Evolutionary conservation across 352 stramenopile genomes (phyloP).

Genomic region (Phytophthora sansomeana): DNA sequence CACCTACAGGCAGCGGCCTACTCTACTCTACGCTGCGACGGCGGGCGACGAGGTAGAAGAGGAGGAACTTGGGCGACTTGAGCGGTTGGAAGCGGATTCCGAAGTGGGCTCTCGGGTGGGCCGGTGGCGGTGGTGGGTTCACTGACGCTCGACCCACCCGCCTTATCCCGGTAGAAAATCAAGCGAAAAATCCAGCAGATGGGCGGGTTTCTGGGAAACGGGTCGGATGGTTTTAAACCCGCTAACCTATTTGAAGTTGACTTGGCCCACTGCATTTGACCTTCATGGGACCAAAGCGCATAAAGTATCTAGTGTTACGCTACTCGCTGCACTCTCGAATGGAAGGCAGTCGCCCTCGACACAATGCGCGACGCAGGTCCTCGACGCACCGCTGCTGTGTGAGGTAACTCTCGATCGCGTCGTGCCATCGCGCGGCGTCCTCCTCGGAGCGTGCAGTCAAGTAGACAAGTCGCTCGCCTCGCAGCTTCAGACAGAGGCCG

Average conservation of each 20-base stretch:
- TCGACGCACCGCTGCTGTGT: slow-evolving; percentile 45
- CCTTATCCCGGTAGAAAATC: slow-evolving; percentile 9
- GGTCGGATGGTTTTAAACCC: not conserved
- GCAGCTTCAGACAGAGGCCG: slow-evolving; percentile 63
- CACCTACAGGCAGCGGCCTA: slow-evolving; percentile 1
- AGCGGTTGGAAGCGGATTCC: slow-evolving; percentile 23
- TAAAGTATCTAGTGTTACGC: slow-evolving; percentile 28
- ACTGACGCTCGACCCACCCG: not conserved
- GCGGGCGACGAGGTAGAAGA: slow-evolving; percentile 5
- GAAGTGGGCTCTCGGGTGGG: slow-evolving; percentile 20
- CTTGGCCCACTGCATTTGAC: not conserved
- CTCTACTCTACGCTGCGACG: slow-evolving; percentile 19
- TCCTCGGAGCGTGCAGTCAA: slow-evolving; percentile 58
- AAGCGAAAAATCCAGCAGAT: slow-evolving; percentile 8
- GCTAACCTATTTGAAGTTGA: not conserved
- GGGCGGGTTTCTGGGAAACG: not conserved
- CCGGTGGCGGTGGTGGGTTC: not conserved
- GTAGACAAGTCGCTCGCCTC: slow-evolving; percentile 61
- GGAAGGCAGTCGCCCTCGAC: slow-evolving; percentile 49
- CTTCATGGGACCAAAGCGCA: not conserved
- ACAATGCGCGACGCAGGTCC: slow-evolving; percentile 60
- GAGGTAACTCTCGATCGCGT: slow-evolving; percentile 60
- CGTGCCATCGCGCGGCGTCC: slow-evolving; percentile 61
- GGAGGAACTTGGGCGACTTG: slow-evolving; percentile 16
- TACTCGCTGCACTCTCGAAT: slow-evolving; percentile 57